Base-by-base conservation (phyloP, 495 filamentous ascomycete species). In the Aspergillus heteromorphus region DNA sequence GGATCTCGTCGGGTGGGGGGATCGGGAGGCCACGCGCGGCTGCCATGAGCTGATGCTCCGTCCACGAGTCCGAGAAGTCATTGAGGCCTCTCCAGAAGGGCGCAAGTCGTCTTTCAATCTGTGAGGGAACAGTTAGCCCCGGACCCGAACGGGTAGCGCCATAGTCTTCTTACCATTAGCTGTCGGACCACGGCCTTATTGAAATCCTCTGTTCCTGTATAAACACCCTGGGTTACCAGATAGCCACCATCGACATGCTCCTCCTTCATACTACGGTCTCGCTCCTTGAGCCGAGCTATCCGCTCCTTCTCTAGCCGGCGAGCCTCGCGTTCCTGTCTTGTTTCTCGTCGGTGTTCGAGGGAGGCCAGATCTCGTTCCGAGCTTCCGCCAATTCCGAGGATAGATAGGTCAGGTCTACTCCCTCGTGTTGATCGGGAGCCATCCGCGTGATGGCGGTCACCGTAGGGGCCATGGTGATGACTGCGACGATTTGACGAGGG, bases 41-140 rank as follows among this genome's bases (percentile, higher is more conserved):
- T 36, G 95, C 92, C 66, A 96, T 86, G 14, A 98, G 82, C 69
- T 98, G 92, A 63, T 88, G 82, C 59, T 98, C 93, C 4, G 89
- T 88, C 93, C 93, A 98, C 49, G 86, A 86, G 38, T 89, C 85
- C 4, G 83, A 83, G 58, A 92, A 86, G 61, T 98, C 92, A 58
- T 95, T 87, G 10, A 98, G 76, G 2, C 95, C 93, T 68, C 87
- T 85, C 87, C 92, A 98, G 63, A 98, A 97, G 0, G 93, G 93
- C 19, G 93, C 92, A 52, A 98, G 69, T 54, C 88, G 85, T 54
- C 93, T 83, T 71, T 97, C 93, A 67, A 97, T 90, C 90, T 95
- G 67, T 2, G 29, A 11, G 25, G 20, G 9, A 17, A 31, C 30
- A 30, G 49, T 62, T 41, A 64, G 59, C 29, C 59, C 65, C 40